Conservation (phyloP, 164 flowering plant species). For the Annona cherimola region DNA sequence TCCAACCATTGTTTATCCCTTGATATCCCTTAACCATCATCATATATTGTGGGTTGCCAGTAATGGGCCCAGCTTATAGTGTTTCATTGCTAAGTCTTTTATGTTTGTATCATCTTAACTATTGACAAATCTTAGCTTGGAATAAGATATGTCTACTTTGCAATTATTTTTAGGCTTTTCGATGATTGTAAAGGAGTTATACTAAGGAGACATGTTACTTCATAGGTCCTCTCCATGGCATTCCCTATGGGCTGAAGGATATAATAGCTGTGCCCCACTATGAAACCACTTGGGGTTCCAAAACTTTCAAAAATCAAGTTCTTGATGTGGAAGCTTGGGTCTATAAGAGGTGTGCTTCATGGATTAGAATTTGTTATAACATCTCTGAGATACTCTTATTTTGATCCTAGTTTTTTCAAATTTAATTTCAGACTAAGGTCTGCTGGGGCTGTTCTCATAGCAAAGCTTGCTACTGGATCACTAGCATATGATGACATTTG, state of each 20-base stretch:
- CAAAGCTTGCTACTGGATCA: slow-evolving; percentile 88
- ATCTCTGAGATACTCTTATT: background rate
- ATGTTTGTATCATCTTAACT: too few relatives aligned
- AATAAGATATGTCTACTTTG: too few relatives aligned
- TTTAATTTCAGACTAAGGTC: slow-evolving; percentile 50
- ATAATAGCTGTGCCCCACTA: slow-evolving; percentile 77
- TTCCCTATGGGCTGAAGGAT: slow-evolving; percentile 92
- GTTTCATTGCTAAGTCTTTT: too few relatives aligned
- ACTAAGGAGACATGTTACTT: too few relatives aligned
- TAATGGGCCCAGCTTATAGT: too few relatives aligned
- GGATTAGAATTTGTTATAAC: background rate
- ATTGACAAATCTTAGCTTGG: too few relatives aligned
- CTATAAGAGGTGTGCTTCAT: slow-evolving; percentile 57
- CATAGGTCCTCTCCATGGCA: slow-evolving; percentile 94
- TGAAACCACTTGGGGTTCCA: slow-evolving; percentile 92
- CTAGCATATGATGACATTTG: slow-evolving; percentile 92
- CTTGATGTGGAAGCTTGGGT: slow-evolving; percentile 91
- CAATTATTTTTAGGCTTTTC: too few relatives aligned
- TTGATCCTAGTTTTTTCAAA: background rate
- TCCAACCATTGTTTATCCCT: too few relatives aligned
- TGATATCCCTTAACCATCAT: too few relatives aligned
- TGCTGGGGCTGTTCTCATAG: slow-evolving; percentile 86
- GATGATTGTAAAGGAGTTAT: too few relatives aligned
- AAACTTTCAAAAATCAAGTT: slow-evolving; percentile 62
- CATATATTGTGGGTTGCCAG: too few relatives aligned